Evolutionary conservation across 1,139 yeast species (phyloP).

Genomic region (Geotrichum macrosporum): DNA sequence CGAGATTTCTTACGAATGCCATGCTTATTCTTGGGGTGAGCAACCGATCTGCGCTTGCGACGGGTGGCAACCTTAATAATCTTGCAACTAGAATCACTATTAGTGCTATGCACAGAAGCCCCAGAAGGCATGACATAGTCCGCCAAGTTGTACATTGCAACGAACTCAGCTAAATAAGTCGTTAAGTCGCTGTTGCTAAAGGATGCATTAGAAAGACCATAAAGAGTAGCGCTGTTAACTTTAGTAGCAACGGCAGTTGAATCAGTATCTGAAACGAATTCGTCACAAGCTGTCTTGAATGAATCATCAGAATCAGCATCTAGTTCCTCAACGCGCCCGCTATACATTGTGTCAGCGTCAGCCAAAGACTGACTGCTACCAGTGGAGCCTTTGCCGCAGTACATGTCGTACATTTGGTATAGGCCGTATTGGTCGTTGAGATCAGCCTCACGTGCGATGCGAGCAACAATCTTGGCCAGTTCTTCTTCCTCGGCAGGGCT

Average conservation of each 20-base stretch:
- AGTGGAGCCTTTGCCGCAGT: neutral
- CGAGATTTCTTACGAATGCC: no score
- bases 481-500: no score
- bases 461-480: neutral
- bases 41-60: no score
- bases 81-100: no score
- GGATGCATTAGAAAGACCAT: no score
- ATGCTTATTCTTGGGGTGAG: no score
- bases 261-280: neutral
- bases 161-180: neutral
- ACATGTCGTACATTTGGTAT: neutral
- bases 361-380: neutral
- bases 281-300: slow-evolving; percentile 1
- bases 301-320: neutral
- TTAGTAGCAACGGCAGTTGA: neutral
- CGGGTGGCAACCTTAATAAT: no score
- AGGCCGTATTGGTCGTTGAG: neutral
- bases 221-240: neutral
- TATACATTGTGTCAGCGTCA: neutral
- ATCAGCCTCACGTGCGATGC: neutral
- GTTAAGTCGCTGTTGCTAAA: neutral
- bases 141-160: slow-evolving; percentile 1
- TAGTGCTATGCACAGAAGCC: no score
- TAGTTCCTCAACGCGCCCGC: neutral
- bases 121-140: slow-evolving; percentile 4